Percentiles rank a stretch among this genome's conserved stretches.
Conservation (phyloP, 345 rosid species). For the Viola odorata region DNA sequence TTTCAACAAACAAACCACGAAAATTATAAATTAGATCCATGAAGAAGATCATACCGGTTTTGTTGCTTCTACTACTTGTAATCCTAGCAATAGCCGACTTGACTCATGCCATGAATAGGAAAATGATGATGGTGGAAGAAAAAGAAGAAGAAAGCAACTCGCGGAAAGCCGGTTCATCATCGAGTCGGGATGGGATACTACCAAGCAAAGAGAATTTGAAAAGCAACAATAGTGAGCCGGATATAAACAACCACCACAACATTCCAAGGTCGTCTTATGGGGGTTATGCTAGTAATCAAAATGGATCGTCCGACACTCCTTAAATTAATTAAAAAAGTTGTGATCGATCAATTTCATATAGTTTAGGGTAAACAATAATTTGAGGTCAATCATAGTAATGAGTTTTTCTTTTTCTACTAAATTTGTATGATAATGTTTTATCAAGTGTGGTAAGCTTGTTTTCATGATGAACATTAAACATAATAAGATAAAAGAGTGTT, state of each 20-base stretch:
- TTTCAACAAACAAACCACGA: background rate
- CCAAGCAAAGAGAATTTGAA: background rate
- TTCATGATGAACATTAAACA: too few species aligned
- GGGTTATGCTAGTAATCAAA: slow-evolving; percentile 6
- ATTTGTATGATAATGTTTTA: too few species aligned
- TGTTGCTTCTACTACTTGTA: background rate
- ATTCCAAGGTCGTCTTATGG: slow-evolving; percentile 17
- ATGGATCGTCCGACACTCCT: slow-evolving; percentile 1
- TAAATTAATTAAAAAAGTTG: background rate
- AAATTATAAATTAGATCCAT: background rate
- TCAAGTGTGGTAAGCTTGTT: too few species aligned
- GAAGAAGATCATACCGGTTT: slow-evolving; percentile 8
- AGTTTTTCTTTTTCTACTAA: too few species aligned
- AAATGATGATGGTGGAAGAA: slow-evolving; percentile 5
- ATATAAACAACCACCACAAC: slow-evolving; percentile 16
- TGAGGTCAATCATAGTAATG: too few species aligned
- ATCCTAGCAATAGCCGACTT: slow-evolving; percentile 3
- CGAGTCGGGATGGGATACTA: background rate
- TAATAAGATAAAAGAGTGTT: too few species aligned
- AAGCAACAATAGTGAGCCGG: slow-evolving; percentile 4
- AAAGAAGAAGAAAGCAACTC: too few species aligned
- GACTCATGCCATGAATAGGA: slow-evolving; percentile 8
- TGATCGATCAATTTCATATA: too few species aligned
- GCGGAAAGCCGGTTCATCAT: too few species aligned
- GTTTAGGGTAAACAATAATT: too few species aligned